Evolutionary conservation across 768 basidiomycete species (phyloP), one percentile per base, ranked within the genome.

Genomic region (Termitomyces sp.): DNA sequence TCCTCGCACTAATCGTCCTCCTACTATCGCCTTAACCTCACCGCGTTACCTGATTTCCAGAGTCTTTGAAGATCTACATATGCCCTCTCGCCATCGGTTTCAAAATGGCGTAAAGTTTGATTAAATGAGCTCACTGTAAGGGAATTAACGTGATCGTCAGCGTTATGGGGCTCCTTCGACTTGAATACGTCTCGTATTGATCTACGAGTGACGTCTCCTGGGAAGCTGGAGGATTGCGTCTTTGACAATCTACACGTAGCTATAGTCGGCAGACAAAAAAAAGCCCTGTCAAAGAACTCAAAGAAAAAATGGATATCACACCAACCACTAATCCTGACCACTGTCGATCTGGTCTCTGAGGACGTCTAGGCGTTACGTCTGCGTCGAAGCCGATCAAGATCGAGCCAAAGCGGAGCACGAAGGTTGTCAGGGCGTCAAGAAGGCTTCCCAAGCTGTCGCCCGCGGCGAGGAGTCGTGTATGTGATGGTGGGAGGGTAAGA

Each of bases 401-500:
- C 24, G 45, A 35, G 48, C 48, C 36, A 51, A 40, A 49, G 36
- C 45, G 18, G 48, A 40, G 16, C 33, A 46, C 28, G 36, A 35
- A 46, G 52, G 51, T 9, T 55, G 35, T 38, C 24, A 36, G 35
- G 22, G 44, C 15, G 40, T 54, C 22, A 24, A 48, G 59, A 32
- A 45, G 54, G 24, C 24, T 49, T 53, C 51, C n/a, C 24, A 9
- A 59, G 35, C 50, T 53, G 42, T 24, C 15, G 50, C 38, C 40
- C 40, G 40, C 51, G 39, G 40, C 32, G 46, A 50, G 53, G 42
- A 55, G 46, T 8, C 36, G 54, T 13, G 2, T 38, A 20, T 55
- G 28, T 61, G 60, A 56, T 61, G 54, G 54, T 55, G 13, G 44
- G 54, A 60, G 46, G 4, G 54, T 24, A 61, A 42, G 48, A 40